Conservation (phyloP, 2,329 filamentous ascomycete species). For the Xylaria sp. region DNA sequence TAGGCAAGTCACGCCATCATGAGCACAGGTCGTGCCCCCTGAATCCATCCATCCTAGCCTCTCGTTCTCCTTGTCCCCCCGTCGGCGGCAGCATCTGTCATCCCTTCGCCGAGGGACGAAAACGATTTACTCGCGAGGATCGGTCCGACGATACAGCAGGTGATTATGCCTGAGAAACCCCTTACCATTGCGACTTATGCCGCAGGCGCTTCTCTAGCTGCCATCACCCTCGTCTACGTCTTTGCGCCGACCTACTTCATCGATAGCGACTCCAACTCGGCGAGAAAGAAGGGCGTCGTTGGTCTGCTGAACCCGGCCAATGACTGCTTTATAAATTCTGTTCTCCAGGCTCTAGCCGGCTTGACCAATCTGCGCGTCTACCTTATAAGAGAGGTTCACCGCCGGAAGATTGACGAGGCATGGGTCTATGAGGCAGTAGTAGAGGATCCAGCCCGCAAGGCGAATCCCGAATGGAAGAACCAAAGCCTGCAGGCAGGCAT, state of each 20-base stretch:
- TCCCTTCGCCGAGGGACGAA: background rate
- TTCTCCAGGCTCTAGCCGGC: constrained; percentile 87
- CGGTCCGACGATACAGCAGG: background rate
- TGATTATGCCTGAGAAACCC: constrained; percentile 71
- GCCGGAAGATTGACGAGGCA: constrained; percentile 71
- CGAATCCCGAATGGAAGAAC: constrained; percentile 50
- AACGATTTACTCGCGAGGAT: background rate
- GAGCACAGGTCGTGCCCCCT: constrained; percentile 1
- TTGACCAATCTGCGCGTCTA: constrained; percentile 85
- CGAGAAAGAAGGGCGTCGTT: constrained; percentile 79
- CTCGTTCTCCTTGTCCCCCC: background rate
- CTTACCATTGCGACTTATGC: constrained; percentile 86
- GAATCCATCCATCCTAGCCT: background rate
- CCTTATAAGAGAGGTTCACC: constrained; percentile 84
- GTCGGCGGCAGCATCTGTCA: background rate
- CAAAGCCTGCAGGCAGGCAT: constrained; percentile 70
- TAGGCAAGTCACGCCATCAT: constrained; percentile 5
- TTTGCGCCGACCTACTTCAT: constrained; percentile 97
- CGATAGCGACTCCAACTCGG: constrained; percentile 66
- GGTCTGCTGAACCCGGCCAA: constrained; percentile 88
- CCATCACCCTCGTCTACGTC: constrained; percentile 91
- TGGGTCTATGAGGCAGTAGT: constrained; percentile 66
- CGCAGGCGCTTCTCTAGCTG: constrained; percentile 89
- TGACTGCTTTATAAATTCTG: constrained; percentile 95
- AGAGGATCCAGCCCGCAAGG: constrained; percentile 37